Evolutionary conservation across 192 early-diverging fungal genomes (phyloP), one percentile per base, ranked within the genome.

Genomic region (Backusella macrospora): DNA sequence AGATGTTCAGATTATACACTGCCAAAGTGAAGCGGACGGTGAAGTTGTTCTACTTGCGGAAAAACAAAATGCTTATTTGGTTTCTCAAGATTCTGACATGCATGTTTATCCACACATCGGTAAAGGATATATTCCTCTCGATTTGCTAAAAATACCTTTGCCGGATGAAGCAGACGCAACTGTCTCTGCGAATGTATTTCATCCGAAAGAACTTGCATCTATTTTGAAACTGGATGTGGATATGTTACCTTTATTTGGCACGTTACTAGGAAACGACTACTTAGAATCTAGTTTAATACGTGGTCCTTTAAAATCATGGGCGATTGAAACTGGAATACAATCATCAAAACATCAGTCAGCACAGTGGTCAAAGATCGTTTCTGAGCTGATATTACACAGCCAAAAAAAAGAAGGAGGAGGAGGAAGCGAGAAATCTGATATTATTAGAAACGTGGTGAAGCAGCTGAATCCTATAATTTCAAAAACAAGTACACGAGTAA

Each of bases 41-140:
- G 69, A 71, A 9, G 82, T 85, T 10, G 84, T 79, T 3, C 49
- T 75, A 29, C 48, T 82, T 47, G 82, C 86, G 0, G 74, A 76
- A 65, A 71, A 79, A 42, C 78, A 70, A 21, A 76, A 83, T 13
- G 86, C 78, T 0, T 87, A 82, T 46, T 81, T 78, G 6, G 75
- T 87, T 5, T 85, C 84, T 71, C 79, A 80, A 55, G 86, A 87
- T 48, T 85, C 86, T 18, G 86, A 87, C 64, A 83, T 83, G 62
- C 80, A 80, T 49, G 81, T 85, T 21, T 82, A 79, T 62, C 80
- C 85, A 34, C 71, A 81, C 2, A 76, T 78, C 39, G 79, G 77
- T 16, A 82, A 73, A 40, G 84, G 82, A 0, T 87, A 87, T 48
- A 82, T 87, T 14, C 86, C 83, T 21, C 71, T 87, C 18, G 86